Base-by-base conservation (phyloP, 1,139 yeast genomes). In the Diutina scorzettiae region DNA sequence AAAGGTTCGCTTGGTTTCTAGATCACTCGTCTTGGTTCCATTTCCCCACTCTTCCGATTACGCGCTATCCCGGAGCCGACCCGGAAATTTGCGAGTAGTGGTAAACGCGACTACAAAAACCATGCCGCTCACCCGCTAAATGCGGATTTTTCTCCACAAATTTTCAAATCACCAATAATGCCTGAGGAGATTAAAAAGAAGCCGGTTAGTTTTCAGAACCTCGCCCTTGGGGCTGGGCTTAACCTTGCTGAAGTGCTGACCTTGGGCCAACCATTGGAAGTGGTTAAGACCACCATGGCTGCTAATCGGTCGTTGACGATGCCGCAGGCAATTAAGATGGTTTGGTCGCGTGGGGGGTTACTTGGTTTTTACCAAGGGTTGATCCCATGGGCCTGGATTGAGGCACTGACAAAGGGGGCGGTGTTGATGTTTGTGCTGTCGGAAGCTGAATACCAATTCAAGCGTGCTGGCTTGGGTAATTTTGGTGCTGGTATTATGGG, bases 321-420 rank as follows among this genome's bases (percentile, higher is more conserved):
- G 50, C 53, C 76, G 12, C 78, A 78, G 51, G 85, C 96, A 21
- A 71, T 81, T 42, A 71, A 71, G 48, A 71, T 79, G 42, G 91
- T 91, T 46, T 86, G 94, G 91, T 73, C 91, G 21, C 79, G 98
- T 56, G 98, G 98, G 48, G 98, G 97, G 43, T 54, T 81, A 20
- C 60, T 76, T 24, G 98, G 96, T 0, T 91, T 89, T 64, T 91
- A 89, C 66, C 98, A 91, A 60, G 98, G 98, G 21, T 71, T 91
- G 59, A 89, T 91, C 49, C 98, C 98, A 36, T 91, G 98, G 98
- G 98, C 97, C 2, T 89, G 97, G 96, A 83, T 91, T 52, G 98
- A 91, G 63, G 98, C 96, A n/a, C 83, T 95, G 19, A 91, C 98
- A 40, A 91, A 91, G 61, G 98, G 98, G 58, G 97, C 97, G 3